phyloP scores from a whole-genome alignment of 371 early-diverging fungal genomes.

The Lichtheimia hyalospora region DNA sequence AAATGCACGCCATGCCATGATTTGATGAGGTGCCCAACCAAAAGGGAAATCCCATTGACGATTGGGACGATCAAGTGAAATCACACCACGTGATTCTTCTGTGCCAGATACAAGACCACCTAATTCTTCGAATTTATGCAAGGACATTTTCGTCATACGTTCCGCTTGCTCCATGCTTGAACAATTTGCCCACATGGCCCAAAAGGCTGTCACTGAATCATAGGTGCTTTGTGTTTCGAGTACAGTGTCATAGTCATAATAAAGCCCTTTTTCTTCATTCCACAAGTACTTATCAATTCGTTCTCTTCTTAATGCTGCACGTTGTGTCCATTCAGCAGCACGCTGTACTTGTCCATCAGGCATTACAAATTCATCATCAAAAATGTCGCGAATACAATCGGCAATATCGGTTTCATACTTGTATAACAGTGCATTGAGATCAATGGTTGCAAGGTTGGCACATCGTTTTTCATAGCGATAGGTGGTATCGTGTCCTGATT shows the following conservation, averaged over 20 bases:
- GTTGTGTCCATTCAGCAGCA: conserved; percentile 52
- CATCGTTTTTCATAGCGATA: conserved; percentile 92
- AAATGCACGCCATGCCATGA: conserved; percentile 92
- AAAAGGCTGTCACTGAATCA: conserved; percentile 75
- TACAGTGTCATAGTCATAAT: conserved; percentile 67
- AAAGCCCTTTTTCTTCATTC: conserved; percentile 59
- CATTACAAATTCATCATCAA: conserved; percentile 57
- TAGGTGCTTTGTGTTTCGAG: conserved; percentile 55
- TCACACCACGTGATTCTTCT: conserved; percentile 78
- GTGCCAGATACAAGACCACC: conserved; percentile 92
- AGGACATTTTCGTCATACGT: conserved; percentile 44
- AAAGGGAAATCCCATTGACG: conserved; percentile 97
- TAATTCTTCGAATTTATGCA: conserved; percentile 78
- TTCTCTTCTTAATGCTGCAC: conserved; percentile 54
- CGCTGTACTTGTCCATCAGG: conserved; percentile 43
- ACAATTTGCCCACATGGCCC: conserved; percentile 76
- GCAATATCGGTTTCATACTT: conserved; percentile 94
- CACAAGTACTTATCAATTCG: conserved; percentile 71
- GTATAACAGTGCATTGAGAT: conserved; percentile 88
- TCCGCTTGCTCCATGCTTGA: conserved; percentile 68
- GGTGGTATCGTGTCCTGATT: conserved; percentile 97
- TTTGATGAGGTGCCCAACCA: conserved; percentile 99
- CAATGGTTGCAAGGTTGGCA: conserved; percentile 91
- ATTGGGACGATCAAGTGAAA: conserved; percentile 82
- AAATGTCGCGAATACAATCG: conserved; percentile 67